These are phyloP conservation scores for Melanomma pulvis-pyrius DNA, from an alignment of 495 filamentous ascomycete species.

Conservation along the genomic window DNA sequence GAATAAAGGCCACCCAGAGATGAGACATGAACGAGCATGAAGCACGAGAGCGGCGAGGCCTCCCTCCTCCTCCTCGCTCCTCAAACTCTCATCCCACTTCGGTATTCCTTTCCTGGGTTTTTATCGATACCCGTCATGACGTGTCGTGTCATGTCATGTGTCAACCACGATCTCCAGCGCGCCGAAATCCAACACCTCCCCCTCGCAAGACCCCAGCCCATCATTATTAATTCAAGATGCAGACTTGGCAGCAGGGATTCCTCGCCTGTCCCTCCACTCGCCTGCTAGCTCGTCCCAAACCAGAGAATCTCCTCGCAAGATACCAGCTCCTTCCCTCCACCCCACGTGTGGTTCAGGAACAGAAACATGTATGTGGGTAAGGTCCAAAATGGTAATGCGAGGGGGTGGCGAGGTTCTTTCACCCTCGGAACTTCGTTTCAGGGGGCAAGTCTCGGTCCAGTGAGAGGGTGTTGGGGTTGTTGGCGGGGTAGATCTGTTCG, in stretches of 20 bases:
- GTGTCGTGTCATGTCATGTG: not conserved
- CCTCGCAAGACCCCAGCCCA: not conserved
- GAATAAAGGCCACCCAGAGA: too few species aligned
- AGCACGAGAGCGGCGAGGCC: not conserved
- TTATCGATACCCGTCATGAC: not conserved
- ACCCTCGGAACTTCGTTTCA: not conserved
- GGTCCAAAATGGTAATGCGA: too few species aligned
- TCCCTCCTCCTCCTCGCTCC: not conserved
- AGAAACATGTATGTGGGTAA: not conserved
- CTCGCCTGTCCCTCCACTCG: not conserved
- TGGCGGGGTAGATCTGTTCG: not conserved
- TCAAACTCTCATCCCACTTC: too few species aligned
- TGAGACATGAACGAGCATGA: too few species aligned
- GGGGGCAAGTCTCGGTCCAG: not conserved
- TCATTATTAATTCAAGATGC: not conserved
- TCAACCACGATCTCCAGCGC: not conserved
- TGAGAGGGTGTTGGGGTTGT: not conserved
- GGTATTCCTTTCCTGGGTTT: not conserved
- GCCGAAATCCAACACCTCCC: not conserved
- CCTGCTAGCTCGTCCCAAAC: not conserved
- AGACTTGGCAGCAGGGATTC: not conserved
- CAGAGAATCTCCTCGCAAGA: not conserved
- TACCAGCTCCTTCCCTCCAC: not conserved
- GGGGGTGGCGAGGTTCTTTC: not conserved
- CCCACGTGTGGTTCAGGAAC: not conserved